phyloP scores from a whole-genome alignment of 2,329 filamentous ascomycete genomes.

The Fusarium sp. region DNA sequence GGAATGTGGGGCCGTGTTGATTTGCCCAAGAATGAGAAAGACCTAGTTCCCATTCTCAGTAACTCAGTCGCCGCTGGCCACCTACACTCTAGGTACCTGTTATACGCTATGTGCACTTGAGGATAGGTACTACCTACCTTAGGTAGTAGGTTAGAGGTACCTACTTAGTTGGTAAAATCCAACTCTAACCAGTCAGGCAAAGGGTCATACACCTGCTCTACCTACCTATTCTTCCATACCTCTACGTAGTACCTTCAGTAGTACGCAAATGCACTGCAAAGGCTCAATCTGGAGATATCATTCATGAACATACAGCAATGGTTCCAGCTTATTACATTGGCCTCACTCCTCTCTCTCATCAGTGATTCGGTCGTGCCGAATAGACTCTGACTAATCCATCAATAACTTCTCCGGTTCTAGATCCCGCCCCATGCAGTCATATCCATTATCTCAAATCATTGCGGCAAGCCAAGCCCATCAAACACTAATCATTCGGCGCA shows the following conservation, averaged over 20 bases:
- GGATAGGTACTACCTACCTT: too few relatives aligned
- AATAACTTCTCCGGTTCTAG: slow-evolving; percentile 11
- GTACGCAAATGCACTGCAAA: too few relatives aligned
- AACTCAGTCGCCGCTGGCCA: not conserved
- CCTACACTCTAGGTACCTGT: too few relatives aligned
- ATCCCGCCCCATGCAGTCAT: not conserved
- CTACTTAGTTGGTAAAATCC: too few relatives aligned
- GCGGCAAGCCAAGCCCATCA: slow-evolving; percentile 7
- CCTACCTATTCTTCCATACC: too few relatives aligned
- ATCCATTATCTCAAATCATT: slow-evolving; percentile 36
- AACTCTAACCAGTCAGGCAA: not conserved
- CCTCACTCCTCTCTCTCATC: not conserved
- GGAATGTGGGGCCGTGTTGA: slow-evolving; percentile 25
- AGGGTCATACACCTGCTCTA: too few relatives aligned
- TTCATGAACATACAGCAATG: not conserved
- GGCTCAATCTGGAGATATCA: not conserved
- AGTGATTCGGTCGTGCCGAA: slow-evolving; percentile 11
- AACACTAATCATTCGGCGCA: not conserved
- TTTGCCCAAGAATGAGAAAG: slow-evolving; percentile 11
- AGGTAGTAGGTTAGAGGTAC: too few relatives aligned
- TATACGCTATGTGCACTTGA: too few relatives aligned
- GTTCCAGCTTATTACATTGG: slow-evolving; percentile 6
- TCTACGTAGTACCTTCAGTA: too few relatives aligned
- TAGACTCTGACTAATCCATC: slow-evolving; percentile 36
- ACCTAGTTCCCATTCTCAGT: not conserved